Percentiles rank a stretch among this genome's conserved stretches.
phyloP scores from a whole-genome alignment of 2,329 filamentous ascomycete species.

The Botrytis sinoallii region DNA sequence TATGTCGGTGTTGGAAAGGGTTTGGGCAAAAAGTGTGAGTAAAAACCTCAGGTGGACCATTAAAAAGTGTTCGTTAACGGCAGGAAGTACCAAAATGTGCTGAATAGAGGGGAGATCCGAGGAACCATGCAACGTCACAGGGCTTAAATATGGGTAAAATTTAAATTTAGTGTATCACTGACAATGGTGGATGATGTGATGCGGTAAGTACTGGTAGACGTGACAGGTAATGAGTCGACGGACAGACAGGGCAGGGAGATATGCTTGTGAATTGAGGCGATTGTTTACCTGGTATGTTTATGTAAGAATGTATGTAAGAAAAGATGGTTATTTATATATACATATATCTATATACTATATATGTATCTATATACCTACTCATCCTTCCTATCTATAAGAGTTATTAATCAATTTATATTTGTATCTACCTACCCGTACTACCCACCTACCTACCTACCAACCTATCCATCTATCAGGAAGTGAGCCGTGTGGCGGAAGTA shows the following conservation, averaged over 20 bases:
- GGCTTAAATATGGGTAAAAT: not conserved
- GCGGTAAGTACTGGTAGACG: not conserved
- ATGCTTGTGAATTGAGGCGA: not conserved
- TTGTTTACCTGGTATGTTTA: not conserved
- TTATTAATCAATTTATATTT: not conserved
- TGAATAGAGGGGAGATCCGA: conserved; percentile 1
- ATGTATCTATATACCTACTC: not conserved
- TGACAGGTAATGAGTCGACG: not conserved
- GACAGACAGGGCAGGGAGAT: not conserved
- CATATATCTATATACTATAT: not conserved
- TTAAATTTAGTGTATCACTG: not conserved
- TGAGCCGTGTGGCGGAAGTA: not conserved
- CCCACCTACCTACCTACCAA: too few species aligned
- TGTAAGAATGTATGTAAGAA: not conserved
- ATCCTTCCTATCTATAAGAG: not conserved
- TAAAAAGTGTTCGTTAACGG: conserved; percentile 2
- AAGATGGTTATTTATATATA: not conserved
- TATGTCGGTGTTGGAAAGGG: conserved; percentile 11
- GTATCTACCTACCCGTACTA: not conserved
- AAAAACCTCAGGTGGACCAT: conserved; percentile 6
- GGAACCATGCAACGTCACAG: conserved; percentile 4
- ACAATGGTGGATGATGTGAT: not conserved
- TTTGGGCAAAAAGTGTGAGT: conserved; percentile 2
- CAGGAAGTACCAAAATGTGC: not conserved
- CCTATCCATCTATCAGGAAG: not conserved